These are phyloP conservation scores for Salpingoeca rosetta DNA, from an alignment of 78 protist species.

Conservation along the genomic window DNA sequence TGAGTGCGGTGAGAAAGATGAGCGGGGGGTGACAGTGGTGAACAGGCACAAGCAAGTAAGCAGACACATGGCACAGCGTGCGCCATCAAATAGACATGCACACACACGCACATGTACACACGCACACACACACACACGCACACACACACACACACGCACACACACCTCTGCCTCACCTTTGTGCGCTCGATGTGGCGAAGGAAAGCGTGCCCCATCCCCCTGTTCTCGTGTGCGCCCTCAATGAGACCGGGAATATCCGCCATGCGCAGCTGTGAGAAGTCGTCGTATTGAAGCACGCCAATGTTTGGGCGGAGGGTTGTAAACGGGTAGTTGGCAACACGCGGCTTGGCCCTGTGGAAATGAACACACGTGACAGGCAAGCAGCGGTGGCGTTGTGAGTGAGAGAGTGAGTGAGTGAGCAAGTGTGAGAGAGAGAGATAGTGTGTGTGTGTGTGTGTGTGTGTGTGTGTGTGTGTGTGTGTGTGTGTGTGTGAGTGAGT, in stretches of 20 bases:
- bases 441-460: too few species aligned
- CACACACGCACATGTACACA: too few species aligned
- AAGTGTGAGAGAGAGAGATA: background rate
- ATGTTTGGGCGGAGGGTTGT: conserved; percentile 53
- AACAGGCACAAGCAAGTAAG: too few species aligned
- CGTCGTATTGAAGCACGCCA: conserved; percentile 10
- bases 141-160: too few species aligned
- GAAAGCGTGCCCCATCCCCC: conserved; percentile 55
- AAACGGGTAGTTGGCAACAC: conserved; percentile 49
- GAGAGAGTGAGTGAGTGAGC: background rate
- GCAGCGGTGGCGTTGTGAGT: background rate
- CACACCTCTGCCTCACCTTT: too few species aligned
- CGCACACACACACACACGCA: too few species aligned
- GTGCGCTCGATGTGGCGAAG: conserved; percentile 52
- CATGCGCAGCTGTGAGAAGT: background rate
- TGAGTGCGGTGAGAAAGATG: too few species aligned
- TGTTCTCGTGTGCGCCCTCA: conserved; percentile 45
- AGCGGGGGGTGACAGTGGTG: too few species aligned
- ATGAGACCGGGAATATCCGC: conserved; percentile 59
- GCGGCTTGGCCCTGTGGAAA: background rate
- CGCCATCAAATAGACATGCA: too few species aligned
- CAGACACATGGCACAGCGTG: too few species aligned
- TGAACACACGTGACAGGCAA: background rate
- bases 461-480: too few species aligned
- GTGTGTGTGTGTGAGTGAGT: background rate